These are phyloP conservation scores for Epichloe uncinata DNA, from an alignment of 2,329 filamentous ascomycete species.

Conservation along the genomic window DNA sequence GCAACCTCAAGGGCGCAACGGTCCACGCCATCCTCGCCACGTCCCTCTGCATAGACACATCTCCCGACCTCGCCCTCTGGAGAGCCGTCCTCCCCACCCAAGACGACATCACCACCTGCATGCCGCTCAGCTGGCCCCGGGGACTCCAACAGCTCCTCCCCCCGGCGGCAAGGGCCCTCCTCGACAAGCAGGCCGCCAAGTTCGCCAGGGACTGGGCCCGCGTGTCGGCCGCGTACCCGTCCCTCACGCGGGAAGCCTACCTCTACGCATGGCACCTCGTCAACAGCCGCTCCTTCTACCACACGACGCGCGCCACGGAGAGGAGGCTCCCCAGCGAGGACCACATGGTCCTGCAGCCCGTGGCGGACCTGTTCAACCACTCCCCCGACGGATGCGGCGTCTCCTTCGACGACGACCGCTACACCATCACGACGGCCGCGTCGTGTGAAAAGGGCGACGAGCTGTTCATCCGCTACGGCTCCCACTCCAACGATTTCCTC, in stretches of 20 bases:
- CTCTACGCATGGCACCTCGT: conserved; percentile 45
- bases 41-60: conserved; percentile 43
- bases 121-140: conserved; percentile 35
- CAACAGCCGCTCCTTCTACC: conserved; percentile 51
- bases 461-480: conserved; percentile 54
- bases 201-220: conserved; percentile 28
- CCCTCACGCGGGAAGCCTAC: conserved; percentile 26
- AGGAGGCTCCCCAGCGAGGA: conserved; percentile 34
- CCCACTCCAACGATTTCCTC: conserved; percentile 57
- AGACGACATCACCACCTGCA: conserved; percentile 37
- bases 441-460: conserved; percentile 46
- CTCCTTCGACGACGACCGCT: conserved; percentile 35
- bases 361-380: conserved; percentile 60
- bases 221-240: conserved; percentile 16
- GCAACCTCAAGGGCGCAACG: conserved; percentile 37
- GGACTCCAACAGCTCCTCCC: conserved; percentile 31
- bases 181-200: conserved; percentile 38
- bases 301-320: conserved; percentile 32
- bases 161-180: conserved; percentile 27
- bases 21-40: conserved; percentile 64
- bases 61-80: conserved; percentile 42
- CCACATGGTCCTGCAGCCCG: conserved; percentile 56
- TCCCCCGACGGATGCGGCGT: conserved; percentile 37
- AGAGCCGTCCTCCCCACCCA: conserved; percentile 51
- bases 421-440: conserved; percentile 38